Evolutionary conservation across 2,329 filamentous ascomycete genomes (phyloP).

Genomic region (Rhynchosporium agropyri): DNA sequence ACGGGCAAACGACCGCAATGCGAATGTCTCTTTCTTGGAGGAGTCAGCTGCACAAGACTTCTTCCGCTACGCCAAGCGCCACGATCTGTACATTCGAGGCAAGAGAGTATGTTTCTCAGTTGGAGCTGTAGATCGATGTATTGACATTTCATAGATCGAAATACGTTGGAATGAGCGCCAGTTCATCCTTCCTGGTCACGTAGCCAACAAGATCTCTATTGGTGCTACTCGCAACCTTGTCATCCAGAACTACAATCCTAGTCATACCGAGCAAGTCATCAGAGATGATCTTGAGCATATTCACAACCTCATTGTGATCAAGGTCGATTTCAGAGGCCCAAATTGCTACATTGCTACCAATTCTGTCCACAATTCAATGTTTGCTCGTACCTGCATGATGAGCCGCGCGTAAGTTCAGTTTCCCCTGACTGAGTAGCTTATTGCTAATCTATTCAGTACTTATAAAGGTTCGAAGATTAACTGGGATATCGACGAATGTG

Average conservation of each 20-base stretch:
- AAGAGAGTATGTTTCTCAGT: slow-evolving; percentile 58
- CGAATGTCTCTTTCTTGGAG: slow-evolving; percentile 70
- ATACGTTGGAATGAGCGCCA: slow-evolving; percentile 73
- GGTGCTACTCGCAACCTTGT: slow-evolving; percentile 77
- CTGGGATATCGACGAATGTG: slow-evolving; percentile 74
- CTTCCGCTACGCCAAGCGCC: slow-evolving; percentile 61
- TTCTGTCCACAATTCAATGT: slow-evolving; percentile 74
- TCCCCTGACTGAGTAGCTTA: neutral
- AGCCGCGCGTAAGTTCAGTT: slow-evolving; percentile 42
- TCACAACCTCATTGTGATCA: slow-evolving; percentile 73
- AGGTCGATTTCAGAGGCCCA: slow-evolving; percentile 58
- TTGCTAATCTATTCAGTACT: slow-evolving; percentile 47
- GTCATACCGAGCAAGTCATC: slow-evolving; percentile 64
- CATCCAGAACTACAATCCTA: slow-evolving; percentile 60
- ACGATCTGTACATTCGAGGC: slow-evolving; percentile 69
- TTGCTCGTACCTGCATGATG: slow-evolving; percentile 79
- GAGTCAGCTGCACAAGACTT: slow-evolving; percentile 66
- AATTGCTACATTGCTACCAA: slow-evolving; percentile 74
- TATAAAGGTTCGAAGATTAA: slow-evolving; percentile 74
- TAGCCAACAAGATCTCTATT: slow-evolving; percentile 62
- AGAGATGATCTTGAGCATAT: slow-evolving; percentile 80
- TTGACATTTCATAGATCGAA: slow-evolving; percentile 56
- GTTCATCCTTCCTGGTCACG: slow-evolving; percentile 64
- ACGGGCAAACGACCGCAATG: slow-evolving; percentile 59
- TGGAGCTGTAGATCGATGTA: neutral